A percentile compares a stretch with the other conserved stretches of the same genome.
Conservation (phyloP, 2,329 filamentous ascomycete genomes). For the Penicillium sp. region DNA sequence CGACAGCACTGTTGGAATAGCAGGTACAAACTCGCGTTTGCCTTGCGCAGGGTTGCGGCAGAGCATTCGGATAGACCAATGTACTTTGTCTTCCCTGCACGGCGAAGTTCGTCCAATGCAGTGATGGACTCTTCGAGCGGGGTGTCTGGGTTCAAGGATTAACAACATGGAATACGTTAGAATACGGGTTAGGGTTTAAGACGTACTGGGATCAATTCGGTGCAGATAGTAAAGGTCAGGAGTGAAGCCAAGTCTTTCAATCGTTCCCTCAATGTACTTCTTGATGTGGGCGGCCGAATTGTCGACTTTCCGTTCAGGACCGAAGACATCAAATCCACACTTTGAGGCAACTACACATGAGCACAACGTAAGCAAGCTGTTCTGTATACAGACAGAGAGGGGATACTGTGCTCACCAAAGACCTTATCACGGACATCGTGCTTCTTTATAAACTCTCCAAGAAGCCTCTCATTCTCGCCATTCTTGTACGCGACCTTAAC, state of each 20-base stretch:
- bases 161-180: background rate
- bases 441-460: conserved; percentile 57
- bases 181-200: background rate
- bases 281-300: conserved; percentile 55
- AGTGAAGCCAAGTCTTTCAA: conserved; percentile 53
- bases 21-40: conserved; percentile 45
- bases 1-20: background rate
- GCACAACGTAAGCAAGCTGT: background rate
- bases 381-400: background rate
- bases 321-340: conserved; percentile 51
- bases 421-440: conserved; percentile 56
- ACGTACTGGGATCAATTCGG: conserved; percentile 51
- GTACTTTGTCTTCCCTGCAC: conserved; percentile 55
- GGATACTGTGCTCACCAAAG: background rate
- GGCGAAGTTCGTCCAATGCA: conserved; percentile 53
- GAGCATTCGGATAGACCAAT: conserved; percentile 56
- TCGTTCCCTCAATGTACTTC: conserved; percentile 55
- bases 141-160: conserved; percentile 35
- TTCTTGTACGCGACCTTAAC: conserved; percentile 51
- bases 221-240: conserved; percentile 54
- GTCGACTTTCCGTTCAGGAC: conserved; percentile 39
- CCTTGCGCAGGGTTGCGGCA: conserved; percentile 50
- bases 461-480: conserved; percentile 56
- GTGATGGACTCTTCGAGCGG: conserved; percentile 54
- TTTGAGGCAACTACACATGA: conserved; percentile 52